phyloP scores from a whole-genome alignment of 1,284 basidiomycete genomes.

The Bondarzewia mesenterica region DNA sequence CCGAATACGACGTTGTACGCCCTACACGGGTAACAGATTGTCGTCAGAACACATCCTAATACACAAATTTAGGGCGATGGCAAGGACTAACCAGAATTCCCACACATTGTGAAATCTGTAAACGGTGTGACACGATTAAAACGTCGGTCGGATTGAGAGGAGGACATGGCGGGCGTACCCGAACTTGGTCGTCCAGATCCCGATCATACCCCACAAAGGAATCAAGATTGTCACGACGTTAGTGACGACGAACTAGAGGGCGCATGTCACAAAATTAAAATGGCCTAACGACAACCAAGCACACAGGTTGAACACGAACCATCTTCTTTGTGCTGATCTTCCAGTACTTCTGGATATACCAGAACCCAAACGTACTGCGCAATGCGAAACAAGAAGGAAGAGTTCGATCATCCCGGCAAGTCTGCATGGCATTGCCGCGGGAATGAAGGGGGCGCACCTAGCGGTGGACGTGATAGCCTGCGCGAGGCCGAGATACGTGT shows the following conservation, averaged over 20 bases:
- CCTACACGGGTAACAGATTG: conserved; percentile 26
- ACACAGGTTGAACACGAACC: conserved; percentile 27
- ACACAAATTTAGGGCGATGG: not conserved
- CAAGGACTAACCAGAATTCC: conserved; percentile 66
- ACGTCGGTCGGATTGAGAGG: conserved; percentile 9
- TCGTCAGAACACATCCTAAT: not conserved
- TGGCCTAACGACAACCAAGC: conserved; percentile 2
- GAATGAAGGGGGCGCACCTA: conserved; percentile 18
- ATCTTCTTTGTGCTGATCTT: conserved; percentile 73
- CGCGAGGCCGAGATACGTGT: conserved; percentile 68
- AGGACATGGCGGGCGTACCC: conserved; percentile 47
- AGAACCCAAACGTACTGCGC: conserved; percentile 61
- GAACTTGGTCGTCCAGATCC: conserved; percentile 70
- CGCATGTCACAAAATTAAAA: not conserved
- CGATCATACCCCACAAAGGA: conserved; percentile 82
- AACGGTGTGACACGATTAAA: not conserved
- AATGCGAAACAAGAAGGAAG: not conserved
- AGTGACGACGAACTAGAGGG: conserved; percentile 59
- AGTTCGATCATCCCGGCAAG: no score
- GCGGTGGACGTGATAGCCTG: conserved; percentile 67
- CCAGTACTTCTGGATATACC: conserved; percentile 74
- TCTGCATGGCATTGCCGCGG: conserved; percentile 5
- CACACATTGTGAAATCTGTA: conserved; percentile 70
- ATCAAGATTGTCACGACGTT: conserved; percentile 73
- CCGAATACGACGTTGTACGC: conserved; percentile 78